These are phyloP conservation scores for Aspergillus ochraceoroseus DNA, from an alignment of 2,329 filamentous ascomycete species.

Conservation along the genomic window DNA sequence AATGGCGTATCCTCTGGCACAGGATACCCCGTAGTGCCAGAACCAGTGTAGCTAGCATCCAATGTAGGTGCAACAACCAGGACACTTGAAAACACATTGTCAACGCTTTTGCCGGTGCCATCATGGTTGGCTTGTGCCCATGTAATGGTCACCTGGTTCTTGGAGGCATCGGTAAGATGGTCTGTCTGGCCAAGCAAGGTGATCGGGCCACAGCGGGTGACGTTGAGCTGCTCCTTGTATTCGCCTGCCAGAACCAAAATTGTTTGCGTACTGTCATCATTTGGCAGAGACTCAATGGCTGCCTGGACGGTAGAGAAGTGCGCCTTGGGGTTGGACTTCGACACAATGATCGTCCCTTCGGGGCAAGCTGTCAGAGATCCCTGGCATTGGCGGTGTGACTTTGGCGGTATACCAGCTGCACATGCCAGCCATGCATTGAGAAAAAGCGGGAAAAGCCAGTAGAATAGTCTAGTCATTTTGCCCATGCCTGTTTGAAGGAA, in stretches of 20 bases:
- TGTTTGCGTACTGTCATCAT: conserved; percentile 45
- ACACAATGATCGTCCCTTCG: conserved; percentile 28
- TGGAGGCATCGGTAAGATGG: conserved; percentile 44
- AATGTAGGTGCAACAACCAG: conserved; percentile 61
- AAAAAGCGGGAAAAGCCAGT: conserved; percentile 12
- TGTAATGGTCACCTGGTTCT: conserved; percentile 54
- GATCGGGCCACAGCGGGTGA: conserved; percentile 58
- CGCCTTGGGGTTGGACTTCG: conserved; percentile 19
- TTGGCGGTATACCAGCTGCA: conserved; percentile 9
- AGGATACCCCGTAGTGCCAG: conserved; percentile 57
- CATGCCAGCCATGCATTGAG: conserved; percentile 10
- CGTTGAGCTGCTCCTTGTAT: conserved; percentile 62
- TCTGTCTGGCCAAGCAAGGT: conserved; percentile 57
- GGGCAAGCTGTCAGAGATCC: conserved; percentile 25
- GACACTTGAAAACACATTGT: conserved; percentile 60
- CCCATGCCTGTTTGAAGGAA: not conserved
- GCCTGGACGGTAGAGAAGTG: conserved; percentile 44
- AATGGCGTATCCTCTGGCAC: conserved; percentile 60
- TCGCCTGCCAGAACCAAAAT: conserved; percentile 58
- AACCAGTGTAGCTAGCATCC: conserved; percentile 58
- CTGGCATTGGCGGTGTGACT: conserved; percentile 26
- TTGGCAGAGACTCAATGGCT: conserved; percentile 46
- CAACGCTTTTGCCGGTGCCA: conserved; percentile 37
- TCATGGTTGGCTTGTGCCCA: conserved; percentile 55
- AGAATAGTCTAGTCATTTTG: conserved; percentile 11